Conservation (phyloP, 2,329 filamentous ascomycete genomes). For the Colletotrichum acutatum region DNA sequence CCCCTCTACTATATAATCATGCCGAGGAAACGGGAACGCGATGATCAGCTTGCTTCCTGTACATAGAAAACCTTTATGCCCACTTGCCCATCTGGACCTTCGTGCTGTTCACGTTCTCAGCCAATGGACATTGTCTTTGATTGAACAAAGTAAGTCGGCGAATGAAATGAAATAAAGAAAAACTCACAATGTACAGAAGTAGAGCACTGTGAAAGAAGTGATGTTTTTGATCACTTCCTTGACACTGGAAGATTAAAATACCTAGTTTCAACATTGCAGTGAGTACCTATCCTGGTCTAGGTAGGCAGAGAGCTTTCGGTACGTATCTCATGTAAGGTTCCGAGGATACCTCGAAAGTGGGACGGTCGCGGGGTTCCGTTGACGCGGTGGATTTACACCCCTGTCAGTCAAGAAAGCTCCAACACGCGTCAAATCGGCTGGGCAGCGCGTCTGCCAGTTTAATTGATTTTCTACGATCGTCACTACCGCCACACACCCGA, state of each 20-base stretch:
- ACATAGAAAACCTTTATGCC: neutral
- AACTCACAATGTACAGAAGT: too few species aligned
- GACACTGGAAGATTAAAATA: neutral
- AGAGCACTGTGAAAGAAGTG: too few species aligned
- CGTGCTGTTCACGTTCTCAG: neutral
- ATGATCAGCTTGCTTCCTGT: neutral
- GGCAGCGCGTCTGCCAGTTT: conserved; percentile 26
- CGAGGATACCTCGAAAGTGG: conserved; percentile 9
- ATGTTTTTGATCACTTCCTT: too few species aligned
- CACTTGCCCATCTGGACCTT: neutral
- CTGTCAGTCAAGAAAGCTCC: conserved; percentile 18
- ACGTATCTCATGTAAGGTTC: neutral
- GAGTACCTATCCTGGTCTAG: neutral
- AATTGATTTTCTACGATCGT: conserved; percentile 29
- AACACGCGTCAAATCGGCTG: conserved; percentile 26
- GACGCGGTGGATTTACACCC: conserved; percentile 9
- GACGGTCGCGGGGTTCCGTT: conserved; percentile 15
- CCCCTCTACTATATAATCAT: too few species aligned
- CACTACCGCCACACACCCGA: neutral
- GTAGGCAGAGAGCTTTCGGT: too few species aligned
- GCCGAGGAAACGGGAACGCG: neutral
- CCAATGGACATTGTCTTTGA: neutral
- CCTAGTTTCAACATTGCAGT: neutral
- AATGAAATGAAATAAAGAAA: neutral
- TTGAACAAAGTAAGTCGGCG: neutral